A percentile compares a stretch with the other conserved stretches of the same genome.
These are phyloP conservation scores for Pseudocercospora musae DNA, from an alignment of 2,329 filamentous ascomycete genomes.

Conservation along the genomic window DNA sequence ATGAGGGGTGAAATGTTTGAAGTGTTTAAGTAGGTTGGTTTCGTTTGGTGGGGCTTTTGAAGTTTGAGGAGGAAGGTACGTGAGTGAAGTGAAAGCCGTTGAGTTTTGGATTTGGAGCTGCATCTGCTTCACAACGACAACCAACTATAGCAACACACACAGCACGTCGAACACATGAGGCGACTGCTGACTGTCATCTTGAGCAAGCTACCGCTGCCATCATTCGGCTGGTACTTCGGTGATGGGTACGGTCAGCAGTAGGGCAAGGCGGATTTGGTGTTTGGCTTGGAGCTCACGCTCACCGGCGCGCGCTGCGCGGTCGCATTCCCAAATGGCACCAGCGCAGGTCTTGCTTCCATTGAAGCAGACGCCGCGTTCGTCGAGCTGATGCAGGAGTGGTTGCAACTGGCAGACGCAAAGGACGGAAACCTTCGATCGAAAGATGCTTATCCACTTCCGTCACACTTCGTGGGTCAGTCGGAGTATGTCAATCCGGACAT, in stretches of 20 bases:
- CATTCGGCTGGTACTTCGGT: neutral
- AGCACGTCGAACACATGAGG: neutral
- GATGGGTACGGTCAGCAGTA: neutral
- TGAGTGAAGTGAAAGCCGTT: neutral
- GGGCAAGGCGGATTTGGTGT: neutral
- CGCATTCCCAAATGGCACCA: neutral
- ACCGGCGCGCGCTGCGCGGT: neutral
- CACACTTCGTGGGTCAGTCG: neutral
- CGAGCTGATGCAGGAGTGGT: neutral
- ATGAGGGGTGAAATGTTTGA: neutral
- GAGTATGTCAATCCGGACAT: neutral
- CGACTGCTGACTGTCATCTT: neutral
- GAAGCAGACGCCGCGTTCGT: neutral
- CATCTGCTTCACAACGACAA: neutral
- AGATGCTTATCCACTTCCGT: neutral
- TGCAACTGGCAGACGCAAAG: neutral
- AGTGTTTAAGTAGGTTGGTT: neutral
- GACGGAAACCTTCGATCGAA: neutral
- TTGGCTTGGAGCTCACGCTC: neutral
- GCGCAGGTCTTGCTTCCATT: neutral
- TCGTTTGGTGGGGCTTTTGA: neutral
- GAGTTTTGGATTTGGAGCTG: neutral
- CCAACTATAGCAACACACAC: neutral
- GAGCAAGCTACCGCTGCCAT: neutral
- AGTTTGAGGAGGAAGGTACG: neutral